Percentiles rank a stretch among this genome's conserved stretches.
These are phyloP conservation scores for Plasmodium knowlesi DNA, from an alignment of 169 alveolate species.

Conservation along the genomic window DNA sequence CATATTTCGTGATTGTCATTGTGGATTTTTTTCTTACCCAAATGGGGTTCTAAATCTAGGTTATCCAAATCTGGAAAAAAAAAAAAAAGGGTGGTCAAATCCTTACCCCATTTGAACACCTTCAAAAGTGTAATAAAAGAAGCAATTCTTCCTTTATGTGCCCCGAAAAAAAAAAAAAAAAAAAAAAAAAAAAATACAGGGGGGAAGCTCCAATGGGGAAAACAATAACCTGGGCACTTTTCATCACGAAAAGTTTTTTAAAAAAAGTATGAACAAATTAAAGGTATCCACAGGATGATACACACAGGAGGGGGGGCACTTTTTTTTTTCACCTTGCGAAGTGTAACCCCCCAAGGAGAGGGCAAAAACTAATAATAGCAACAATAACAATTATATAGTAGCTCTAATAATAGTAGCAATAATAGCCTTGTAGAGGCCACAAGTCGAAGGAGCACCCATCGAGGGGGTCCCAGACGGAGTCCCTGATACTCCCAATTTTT, in stretches of 20 bases:
- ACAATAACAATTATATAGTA: background rate
- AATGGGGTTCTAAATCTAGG: background rate
- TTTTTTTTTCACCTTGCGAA: background rate
- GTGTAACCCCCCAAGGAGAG: background rate
- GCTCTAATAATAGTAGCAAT: background rate
- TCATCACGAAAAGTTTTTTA: background rate
- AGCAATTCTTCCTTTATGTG: background rate
- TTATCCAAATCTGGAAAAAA: background rate
- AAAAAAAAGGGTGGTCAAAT: background rate
- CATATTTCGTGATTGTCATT: background rate
- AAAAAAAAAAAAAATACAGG: conserved; percentile 1
- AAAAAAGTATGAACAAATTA: background rate
- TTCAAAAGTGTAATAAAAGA: background rate
- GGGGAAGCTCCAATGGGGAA: background rate
- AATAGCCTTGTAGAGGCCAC: background rate
- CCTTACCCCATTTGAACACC: background rate
- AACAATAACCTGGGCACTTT: background rate
- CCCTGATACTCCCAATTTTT: background rate
- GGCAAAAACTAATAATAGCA: background rate
- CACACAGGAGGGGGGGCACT: background rate
- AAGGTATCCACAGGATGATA: background rate
- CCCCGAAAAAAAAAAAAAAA: background rate
- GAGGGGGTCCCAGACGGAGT: background rate
- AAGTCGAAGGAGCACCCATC: background rate
- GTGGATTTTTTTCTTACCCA: background rate